phyloP scores from a whole-genome alignment of 2,329 filamentous ascomycete species.

The Bipolaris cookei region DNA sequence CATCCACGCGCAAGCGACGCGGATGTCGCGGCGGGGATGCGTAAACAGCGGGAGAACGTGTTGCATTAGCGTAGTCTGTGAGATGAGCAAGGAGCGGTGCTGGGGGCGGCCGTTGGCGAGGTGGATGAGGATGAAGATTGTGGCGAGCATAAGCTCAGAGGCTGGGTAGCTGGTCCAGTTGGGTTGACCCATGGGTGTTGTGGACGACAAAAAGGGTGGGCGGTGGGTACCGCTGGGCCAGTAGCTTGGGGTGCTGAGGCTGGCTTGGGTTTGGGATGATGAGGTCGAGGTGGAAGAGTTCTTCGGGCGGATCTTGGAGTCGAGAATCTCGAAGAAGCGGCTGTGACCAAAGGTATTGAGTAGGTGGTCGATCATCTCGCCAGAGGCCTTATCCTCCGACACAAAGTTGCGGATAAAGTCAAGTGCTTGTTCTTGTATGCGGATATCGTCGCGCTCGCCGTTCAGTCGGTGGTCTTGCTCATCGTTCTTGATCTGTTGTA shows the following conservation, averaged over 20 bases:
- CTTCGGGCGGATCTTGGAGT: constrained; percentile 72
- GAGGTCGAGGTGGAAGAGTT: constrained; percentile 14
- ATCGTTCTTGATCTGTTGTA: constrained; percentile 61
- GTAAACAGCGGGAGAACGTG: constrained; percentile 75
- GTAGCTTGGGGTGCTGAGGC: constrained; percentile 31
- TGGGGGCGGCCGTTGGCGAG: constrained; percentile 80
- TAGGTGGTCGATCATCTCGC: constrained; percentile 82
- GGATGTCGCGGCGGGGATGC: constrained; percentile 75
- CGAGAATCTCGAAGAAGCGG: constrained; percentile 79
- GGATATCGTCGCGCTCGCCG: constrained; percentile 76
- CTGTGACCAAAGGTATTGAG: constrained; percentile 77
- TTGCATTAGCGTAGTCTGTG: constrained; percentile 76
- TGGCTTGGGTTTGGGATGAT: constrained; percentile 14
- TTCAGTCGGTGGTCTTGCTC: constrained; percentile 72
- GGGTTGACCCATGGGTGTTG: constrained; percentile 49
- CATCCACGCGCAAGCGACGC: constrained; percentile 80
- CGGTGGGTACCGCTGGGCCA: constrained; percentile 66
- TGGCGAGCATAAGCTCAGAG: constrained; percentile 74
- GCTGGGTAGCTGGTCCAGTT: constrained; percentile 45
- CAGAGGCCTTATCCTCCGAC: constrained; percentile 63
- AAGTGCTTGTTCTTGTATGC: constrained; percentile 88
- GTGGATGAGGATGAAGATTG: constrained; percentile 84
- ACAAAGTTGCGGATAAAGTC: constrained; percentile 91
- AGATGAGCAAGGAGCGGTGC: constrained; percentile 71
- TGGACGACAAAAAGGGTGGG: constrained; percentile 58